Evolutionary conservation across 2,329 filamentous ascomycete genomes (phyloP).

Genomic region (Claviceps sp.): DNA sequence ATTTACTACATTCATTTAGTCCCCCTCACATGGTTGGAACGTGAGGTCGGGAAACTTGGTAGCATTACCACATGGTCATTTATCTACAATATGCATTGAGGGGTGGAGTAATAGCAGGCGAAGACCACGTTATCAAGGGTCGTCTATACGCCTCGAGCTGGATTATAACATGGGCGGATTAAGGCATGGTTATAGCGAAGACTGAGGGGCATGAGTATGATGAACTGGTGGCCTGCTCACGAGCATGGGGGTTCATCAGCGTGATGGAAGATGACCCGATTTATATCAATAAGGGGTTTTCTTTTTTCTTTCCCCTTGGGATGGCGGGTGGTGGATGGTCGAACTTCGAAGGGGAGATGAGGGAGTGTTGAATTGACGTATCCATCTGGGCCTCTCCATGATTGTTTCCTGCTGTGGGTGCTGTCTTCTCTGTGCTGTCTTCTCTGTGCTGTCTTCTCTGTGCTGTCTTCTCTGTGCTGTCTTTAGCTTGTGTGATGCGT

Average conservation of each 20-base stretch:
- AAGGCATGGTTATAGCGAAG: not conserved
- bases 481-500: no score
- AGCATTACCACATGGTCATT: constrained; percentile 2
- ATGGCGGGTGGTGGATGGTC: not conserved
- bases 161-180: not conserved
- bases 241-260: not conserved
- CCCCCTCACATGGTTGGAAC: not conserved
- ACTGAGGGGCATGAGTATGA: not conserved
- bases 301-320: not conserved
- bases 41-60: not conserved
- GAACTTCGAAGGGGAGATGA: no score
- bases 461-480: no score
- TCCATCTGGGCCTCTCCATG: not conserved
- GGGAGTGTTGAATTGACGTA: not conserved
- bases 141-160: not conserved
- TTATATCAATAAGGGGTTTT: not conserved
- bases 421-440: no score
- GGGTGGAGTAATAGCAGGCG: not conserved
- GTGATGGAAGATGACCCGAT: not conserved
- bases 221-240: not conserved
- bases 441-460: no score
- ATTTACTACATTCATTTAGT: constrained; percentile 1
- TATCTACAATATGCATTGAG: not conserved
- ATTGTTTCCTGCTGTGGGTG: not conserved
- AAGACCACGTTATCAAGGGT: not conserved